Conservation (phyloP, 2,329 filamentous ascomycete genomes). For the Immersiporthe knoxdaviesiana region DNA sequence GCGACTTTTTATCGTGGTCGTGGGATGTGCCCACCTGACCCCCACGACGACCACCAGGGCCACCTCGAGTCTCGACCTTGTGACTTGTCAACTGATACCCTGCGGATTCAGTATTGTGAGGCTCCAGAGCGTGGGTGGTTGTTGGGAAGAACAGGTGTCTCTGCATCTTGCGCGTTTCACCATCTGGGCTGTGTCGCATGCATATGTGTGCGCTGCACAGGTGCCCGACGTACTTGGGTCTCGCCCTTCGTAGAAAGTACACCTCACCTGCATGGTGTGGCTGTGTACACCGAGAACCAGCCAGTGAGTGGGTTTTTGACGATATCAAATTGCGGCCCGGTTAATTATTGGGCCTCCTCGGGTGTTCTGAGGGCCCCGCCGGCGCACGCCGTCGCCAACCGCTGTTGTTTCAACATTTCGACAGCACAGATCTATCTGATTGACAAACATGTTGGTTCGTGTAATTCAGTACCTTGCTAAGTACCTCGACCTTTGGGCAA, state of each 20-base stretch:
- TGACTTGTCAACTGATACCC: conserved; percentile 15
- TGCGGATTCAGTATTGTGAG: background rate
- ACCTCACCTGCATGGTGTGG: conserved; percentile 10
- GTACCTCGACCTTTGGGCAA: background rate
- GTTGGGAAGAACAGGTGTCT: conserved; percentile 11
- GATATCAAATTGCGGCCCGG: background rate
- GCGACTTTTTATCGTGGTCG: conserved; percentile 6
- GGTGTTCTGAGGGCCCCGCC: background rate
- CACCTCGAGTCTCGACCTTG: conserved; percentile 13
- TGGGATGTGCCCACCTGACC: conserved; percentile 23
- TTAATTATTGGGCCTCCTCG: background rate
- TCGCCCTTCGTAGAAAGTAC: background rate
- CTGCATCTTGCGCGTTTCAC: conserved; percentile 7
- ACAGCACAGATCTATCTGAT: background rate
- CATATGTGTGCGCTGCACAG: conserved; percentile 5
- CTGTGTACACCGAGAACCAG: background rate
- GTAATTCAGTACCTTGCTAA: background rate
- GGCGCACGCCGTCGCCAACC: background rate
- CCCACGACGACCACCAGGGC: conserved; percentile 18
- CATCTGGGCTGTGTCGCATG: conserved; percentile 20
- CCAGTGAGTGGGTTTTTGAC: background rate
- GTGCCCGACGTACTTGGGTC: background rate
- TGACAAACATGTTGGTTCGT: background rate
- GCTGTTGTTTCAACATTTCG: background rate
- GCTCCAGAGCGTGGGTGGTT: background rate